These are phyloP conservation scores for Petunia axillaris DNA, from an alignment of 257 asterid genomes.

Conservation along the genomic window DNA sequence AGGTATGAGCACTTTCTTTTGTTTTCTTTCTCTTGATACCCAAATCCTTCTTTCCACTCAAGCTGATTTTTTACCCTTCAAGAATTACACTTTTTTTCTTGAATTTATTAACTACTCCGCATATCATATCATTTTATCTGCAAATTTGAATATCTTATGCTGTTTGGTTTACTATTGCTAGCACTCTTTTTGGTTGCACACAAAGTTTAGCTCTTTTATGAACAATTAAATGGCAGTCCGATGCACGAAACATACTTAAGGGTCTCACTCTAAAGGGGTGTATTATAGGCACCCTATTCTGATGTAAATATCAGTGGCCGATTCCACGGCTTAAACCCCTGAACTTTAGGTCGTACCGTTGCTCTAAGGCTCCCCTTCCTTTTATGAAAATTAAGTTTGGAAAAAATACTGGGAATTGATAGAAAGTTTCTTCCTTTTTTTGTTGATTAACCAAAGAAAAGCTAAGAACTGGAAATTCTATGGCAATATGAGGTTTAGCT, in stretches of 20 bases:
- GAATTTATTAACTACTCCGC: not conserved
- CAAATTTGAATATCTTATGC: not conserved
- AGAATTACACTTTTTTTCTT: not conserved
- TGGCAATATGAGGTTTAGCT: not conserved
- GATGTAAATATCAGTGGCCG: too few species aligned
- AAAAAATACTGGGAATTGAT: not conserved
- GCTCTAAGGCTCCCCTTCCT: not conserved
- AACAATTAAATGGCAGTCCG: not conserved
- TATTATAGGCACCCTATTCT: too few species aligned
- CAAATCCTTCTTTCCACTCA: too few species aligned
- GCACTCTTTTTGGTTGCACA: not conserved
- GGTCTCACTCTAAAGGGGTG: too few species aligned
- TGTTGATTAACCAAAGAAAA: not conserved
- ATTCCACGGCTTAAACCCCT: too few species aligned
- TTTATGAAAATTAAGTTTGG: not conserved
- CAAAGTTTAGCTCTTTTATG: not conserved
- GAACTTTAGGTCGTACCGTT: too few species aligned
- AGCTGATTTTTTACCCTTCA: not conserved
- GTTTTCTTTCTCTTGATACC: not conserved
- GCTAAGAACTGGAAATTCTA: conserved; percentile 19
- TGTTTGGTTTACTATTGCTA: not conserved
- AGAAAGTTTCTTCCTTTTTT: conserved; percentile 5
- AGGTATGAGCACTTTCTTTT: not conserved
- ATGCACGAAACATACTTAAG: too few species aligned
- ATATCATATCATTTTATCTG: not conserved